Evolutionary conservation across 768 basidiomycete genomes (phyloP).

Genomic region (Aureoboletus auriporus): DNA sequence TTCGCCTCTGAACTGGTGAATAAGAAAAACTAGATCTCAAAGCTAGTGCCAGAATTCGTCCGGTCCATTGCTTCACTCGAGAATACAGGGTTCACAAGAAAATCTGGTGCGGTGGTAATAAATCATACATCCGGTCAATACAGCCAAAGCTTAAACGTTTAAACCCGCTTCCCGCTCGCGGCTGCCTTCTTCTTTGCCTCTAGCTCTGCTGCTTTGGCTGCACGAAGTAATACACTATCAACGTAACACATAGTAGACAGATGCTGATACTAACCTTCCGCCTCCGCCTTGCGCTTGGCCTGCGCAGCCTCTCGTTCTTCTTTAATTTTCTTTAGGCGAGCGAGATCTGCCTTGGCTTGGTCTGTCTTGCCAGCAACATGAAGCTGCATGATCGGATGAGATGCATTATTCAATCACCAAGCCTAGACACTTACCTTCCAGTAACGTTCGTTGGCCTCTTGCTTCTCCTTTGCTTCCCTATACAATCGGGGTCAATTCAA

Average conservation of each 20-base stretch:
- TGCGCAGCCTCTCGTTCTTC: constrained; percentile 86
- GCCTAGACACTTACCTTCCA: constrained; percentile 58
- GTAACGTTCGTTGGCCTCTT: constrained; percentile 83
- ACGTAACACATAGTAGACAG: not conserved
- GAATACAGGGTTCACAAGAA: too few species aligned
- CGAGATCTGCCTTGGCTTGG: constrained; percentile 84
- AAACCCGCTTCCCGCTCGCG: constrained; percentile 24
- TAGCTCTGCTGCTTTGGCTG: constrained; percentile 63
- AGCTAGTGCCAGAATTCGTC: too few species aligned
- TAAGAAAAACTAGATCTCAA: too few species aligned
- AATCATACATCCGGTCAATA: not conserved
- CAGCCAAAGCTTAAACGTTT: constrained; percentile 37
- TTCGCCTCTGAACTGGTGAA: too few species aligned
- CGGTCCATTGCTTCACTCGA: too few species aligned
- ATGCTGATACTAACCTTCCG: constrained; percentile 55
- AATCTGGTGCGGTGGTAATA: not conserved
- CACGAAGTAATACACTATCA: not conserved
- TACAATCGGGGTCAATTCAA: not conserved
- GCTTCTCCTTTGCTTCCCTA: constrained; percentile 90
- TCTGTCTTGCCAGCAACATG: constrained; percentile 84
- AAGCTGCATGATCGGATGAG: constrained; percentile 38
- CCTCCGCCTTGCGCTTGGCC: constrained; percentile 84
- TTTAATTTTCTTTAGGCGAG: constrained; percentile 79
- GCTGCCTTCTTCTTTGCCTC: constrained; percentile 55
- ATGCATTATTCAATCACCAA: constrained; percentile 1